A percentile compares a stretch with the other conserved stretches of the same genome.
These are phyloP conservation scores for Ophiostoma tasmaniense DNA, from an alignment of 2,329 filamentous ascomycete genomes.

Conservation along the genomic window DNA sequence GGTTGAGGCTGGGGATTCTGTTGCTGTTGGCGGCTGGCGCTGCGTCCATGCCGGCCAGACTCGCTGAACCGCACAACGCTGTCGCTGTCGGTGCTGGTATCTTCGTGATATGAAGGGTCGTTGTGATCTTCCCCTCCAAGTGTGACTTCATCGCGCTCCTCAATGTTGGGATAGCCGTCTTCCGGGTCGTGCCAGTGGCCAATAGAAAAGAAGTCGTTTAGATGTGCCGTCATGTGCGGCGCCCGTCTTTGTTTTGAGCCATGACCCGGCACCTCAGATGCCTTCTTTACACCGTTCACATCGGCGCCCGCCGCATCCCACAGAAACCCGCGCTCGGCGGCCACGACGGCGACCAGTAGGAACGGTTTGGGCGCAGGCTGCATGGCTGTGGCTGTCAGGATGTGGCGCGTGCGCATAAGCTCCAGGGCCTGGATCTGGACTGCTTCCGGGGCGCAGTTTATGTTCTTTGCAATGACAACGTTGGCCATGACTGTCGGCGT, in stretches of 20 bases:
- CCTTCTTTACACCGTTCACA: not conserved
- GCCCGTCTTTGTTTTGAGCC: conserved; percentile 16
- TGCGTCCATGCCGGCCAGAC: conserved; percentile 22
- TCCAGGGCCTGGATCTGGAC: conserved; percentile 76
- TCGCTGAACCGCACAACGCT: conserved; percentile 19
- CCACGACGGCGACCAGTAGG: conserved; percentile 67
- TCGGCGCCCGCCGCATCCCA: conserved; percentile 8
- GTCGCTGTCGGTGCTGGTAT: not conserved
- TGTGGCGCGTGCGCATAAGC: conserved; percentile 69
- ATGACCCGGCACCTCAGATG: not conserved
- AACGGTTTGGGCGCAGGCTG: conserved; percentile 70
- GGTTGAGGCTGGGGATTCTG: not conserved
- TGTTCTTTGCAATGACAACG: conserved; percentile 70
- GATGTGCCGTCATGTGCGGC: conserved; percentile 45
- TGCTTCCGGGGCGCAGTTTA: conserved; percentile 62
- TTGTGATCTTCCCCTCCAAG: conserved; percentile 25
- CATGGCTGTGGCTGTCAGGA: conserved; percentile 66
- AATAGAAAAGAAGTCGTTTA: conserved; percentile 80
- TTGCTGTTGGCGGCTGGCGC: not conserved
- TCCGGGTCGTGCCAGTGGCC: conserved; percentile 72
- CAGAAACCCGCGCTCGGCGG: conserved; percentile 36
- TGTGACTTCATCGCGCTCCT: conserved; percentile 49
- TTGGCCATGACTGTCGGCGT: conserved; percentile 55
- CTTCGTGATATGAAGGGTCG: not conserved
- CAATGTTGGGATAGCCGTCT: conserved; percentile 67